Conservation (phyloP, 371 early-diverging fungal genomes). For the Furculomyces boomerangus region DNA sequence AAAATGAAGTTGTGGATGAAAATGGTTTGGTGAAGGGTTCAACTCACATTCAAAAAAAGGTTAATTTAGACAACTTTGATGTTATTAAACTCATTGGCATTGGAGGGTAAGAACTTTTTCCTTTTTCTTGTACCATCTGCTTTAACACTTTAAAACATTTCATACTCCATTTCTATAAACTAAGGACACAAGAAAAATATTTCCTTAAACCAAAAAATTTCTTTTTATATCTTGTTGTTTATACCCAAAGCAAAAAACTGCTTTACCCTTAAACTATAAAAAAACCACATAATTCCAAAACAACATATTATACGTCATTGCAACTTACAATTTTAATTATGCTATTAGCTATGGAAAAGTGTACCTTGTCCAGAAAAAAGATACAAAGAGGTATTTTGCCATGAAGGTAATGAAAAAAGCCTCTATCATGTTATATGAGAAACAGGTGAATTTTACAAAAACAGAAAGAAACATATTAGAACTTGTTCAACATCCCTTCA, state of each 20-base stretch:
- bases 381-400: constrained; percentile 45
- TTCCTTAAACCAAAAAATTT: too few species aligned
- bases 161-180: too few species aligned
- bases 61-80: constrained; percentile 17
- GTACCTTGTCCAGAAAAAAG: constrained; percentile 52
- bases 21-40: neutral
- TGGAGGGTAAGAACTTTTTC: constrained; percentile 34
- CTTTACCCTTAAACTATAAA: too few species aligned
- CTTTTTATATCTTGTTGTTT: too few species aligned
- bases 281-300: too few species aligned
- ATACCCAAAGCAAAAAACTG: too few species aligned
- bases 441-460: constrained; percentile 71
- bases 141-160: neutral
- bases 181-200: too few species aligned
- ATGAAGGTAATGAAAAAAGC: constrained; percentile 91
- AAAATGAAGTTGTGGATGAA: neutral
- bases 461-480: constrained; percentile 88
- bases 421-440: constrained; percentile 61
- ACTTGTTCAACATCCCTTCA: constrained; percentile 77
- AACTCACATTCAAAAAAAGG: neutral
- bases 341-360: constrained; percentile 55
- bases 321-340: constrained; percentile 25
- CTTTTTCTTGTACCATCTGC: too few species aligned
- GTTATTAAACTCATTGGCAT: constrained; percentile 50
- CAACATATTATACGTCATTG: too few species aligned